Base-by-base conservation (phyloP, 1,284 basidiomycete species). In the Coniferiporia weirii region DNA sequence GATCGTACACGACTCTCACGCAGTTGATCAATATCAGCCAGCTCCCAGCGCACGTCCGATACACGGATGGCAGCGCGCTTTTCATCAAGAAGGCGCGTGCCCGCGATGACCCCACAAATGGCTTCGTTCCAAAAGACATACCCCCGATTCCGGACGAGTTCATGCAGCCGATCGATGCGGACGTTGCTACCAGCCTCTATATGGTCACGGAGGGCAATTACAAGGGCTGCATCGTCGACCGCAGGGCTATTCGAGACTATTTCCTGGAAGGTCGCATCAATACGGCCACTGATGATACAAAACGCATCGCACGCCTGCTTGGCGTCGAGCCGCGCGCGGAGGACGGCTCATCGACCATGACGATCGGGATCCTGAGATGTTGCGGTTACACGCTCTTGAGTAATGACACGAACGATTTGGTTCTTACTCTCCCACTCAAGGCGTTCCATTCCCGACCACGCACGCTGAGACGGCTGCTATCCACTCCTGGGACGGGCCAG, bases 341-440 rank as follows among this genome's bases (percentile, higher is more conserved):
- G 15, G 54, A 48, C n/a, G 54, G 54, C 4, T 19, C 15, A 10
- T 47, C 54, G 44, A 36, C 27, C 15, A 35, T 17, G 22, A 47
- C 15, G 43, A 51, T 57, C 17, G 56, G 48, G 12, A 43, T 57
- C 9, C 48, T 52, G 27, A 50, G 48, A n/a, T 57, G 56, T 35
- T 35, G 34, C 48, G 56, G 56, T 3, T 50, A 51, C 20, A 27
- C 36, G 15, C 19, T 32, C 7, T 47, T 48, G 5, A 34, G 36
- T 13, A n/a, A 2, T 2, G n/a, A 50, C 35, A 8, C 13, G 17
- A 34, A 51, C 27, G 48, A 44, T 3, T 47, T 57, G 10, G 34
- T 57, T 15, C 50, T 57, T 20, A 15, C 38, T 40, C 38, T 15
- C 8, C 38, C 38, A 9, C 56, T 34, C 27, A 22, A 22, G 13